A percentile compares a stretch with the other conserved stretches of the same genome.
phyloP scores from a whole-genome alignment of 495 filamentous ascomycete genomes.

The Penicillium bovifimosum region DNA sequence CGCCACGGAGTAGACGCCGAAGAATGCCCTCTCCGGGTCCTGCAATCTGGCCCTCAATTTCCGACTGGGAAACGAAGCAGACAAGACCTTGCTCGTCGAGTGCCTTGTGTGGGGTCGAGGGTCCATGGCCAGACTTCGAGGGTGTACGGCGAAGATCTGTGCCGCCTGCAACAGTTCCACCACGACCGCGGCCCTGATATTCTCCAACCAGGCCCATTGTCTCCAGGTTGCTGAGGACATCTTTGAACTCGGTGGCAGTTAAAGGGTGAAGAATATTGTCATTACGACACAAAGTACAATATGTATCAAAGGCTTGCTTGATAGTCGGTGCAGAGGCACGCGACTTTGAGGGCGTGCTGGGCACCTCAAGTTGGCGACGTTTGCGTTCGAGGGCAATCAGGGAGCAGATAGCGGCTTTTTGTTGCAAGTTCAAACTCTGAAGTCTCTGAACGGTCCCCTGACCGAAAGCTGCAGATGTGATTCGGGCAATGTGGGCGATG shows the following conservation, averaged over 20 bases:
- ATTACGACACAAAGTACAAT: slow-evolving; percentile 70
- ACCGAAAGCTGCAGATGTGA: slow-evolving; percentile 80
- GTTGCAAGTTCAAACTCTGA: slow-evolving; percentile 84
- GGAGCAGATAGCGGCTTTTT: slow-evolving; percentile 90
- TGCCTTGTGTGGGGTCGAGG: slow-evolving; percentile 38
- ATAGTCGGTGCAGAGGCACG: slow-evolving; percentile 60
- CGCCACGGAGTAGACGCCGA: slow-evolving; percentile 37
- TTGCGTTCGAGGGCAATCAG: slow-evolving; percentile 72
- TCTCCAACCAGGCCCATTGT: slow-evolving; percentile 74
- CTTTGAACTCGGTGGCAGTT: slow-evolving; percentile 83
- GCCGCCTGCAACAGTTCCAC: slow-evolving; percentile 49
- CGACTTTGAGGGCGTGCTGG: slow-evolving; percentile 54
- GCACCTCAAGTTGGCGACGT: slow-evolving; percentile 32
- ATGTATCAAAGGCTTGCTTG: slow-evolving; percentile 72
- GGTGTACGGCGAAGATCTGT: slow-evolving; percentile 49
- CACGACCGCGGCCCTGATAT: slow-evolving; percentile 64
- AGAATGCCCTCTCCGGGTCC: slow-evolving; percentile 58
- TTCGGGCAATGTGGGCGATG: slow-evolving; percentile 83
- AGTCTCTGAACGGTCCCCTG: slow-evolving; percentile 79
- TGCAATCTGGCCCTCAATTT: slow-evolving; percentile 65
- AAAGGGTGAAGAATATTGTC: slow-evolving; percentile 83
- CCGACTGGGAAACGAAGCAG: slow-evolving; percentile 71
- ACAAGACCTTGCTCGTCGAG: slow-evolving; percentile 67
- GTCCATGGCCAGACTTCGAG: slow-evolving; percentile 49
- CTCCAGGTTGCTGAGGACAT: slow-evolving; percentile 86